Evolutionary conservation across 495 filamentous ascomycete species (phyloP).

Genomic region (Delitschia confertaspora): DNA sequence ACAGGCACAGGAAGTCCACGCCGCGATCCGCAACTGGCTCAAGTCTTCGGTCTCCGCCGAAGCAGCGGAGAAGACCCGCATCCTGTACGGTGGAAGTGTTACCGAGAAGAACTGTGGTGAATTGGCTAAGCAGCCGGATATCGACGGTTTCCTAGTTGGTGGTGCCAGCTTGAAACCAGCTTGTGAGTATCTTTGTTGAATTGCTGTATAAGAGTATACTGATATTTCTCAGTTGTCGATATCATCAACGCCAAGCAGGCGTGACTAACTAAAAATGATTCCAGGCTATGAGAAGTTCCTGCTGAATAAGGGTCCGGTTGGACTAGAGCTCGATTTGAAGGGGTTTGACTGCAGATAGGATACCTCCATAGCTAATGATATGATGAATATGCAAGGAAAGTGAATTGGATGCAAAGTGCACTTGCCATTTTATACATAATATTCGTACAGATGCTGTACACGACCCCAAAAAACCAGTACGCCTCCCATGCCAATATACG

Average conservation of each 20-base stretch:
- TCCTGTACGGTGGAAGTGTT: constrained; percentile 94
- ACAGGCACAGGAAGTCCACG: constrained; percentile 94
- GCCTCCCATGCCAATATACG: constrained; percentile 4
- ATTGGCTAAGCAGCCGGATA: constrained; percentile 80
- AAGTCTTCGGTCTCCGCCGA: constrained; percentile 58
- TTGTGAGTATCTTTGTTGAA: constrained; percentile 53
- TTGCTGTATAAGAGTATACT: constrained; percentile 4
- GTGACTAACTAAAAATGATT: constrained; percentile 18
- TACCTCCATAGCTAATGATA: background rate
- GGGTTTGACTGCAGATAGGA: constrained; percentile 1
- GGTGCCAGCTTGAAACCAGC: constrained; percentile 98
- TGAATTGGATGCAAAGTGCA: background rate
- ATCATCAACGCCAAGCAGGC: constrained; percentile 53
- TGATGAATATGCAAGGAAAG: background rate
- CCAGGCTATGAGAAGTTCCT: constrained; percentile 6
- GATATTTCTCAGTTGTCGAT: constrained; percentile 48
- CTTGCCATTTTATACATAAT: constrained; percentile 5
- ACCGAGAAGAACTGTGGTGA: constrained; percentile 97
- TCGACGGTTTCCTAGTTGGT: constrained; percentile 97
- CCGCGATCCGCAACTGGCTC: constrained; percentile 84
- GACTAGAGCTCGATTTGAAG: too few species aligned
- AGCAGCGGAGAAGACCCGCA: constrained; percentile 68
- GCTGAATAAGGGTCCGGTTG: too few species aligned
- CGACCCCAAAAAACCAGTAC: background rate
- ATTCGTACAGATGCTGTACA: constrained; percentile 10